Evolutionary conservation across 805 yeast genomes (phyloP), one percentile per base, ranked within the genome.

Genomic region (Barnettozyma botsteinii): DNA sequence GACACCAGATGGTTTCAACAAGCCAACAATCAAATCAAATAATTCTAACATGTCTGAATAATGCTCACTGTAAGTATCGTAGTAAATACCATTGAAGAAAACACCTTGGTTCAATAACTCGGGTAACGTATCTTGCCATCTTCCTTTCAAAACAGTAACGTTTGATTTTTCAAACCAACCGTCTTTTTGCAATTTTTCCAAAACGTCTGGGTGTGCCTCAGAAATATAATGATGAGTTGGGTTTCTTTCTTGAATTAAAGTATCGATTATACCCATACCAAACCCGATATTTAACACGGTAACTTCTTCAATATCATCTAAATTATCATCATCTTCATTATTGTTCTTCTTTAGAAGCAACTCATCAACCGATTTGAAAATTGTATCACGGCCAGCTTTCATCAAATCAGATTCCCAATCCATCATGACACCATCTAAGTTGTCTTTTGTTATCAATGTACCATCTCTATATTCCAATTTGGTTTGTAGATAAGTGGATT

Each of bases 201-300:
- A 62, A 10, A 89, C 98, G 50, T 85, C 95, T 2, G 97, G 96
- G 56, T 89, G 98, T 0, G 97, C 96, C 60, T 89, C 98, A 43
- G 86, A 80, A 31, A 89, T 91, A 60, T 86, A 89, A 58, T 89
- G 98, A 46, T 70, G 73, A 4, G 76, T 66, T 18, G 89, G 91
- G 15, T 52, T 53, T 32, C 61, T 64, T 14, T 46, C 51, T 55
- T 83, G 83, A 44, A 89, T 84, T 72, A 81, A 77, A 1, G 76
- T 65, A 58, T 89, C 98, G 39, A 89, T 88, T 39, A 89, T 91
- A 2, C 98, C 98, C 96, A 89, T 86, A 2, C 98, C 98, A 58
- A 91, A 89, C 0, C 98, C 98, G 29, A 89, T 85, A 53, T 89
- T 89, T 27, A 91, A 65, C 2, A 91, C 77, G 29, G 66, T 72